Conservation (phyloP, 2,329 filamentous ascomycete species). For the Aspergillus pseudoviridinutans region DNA sequence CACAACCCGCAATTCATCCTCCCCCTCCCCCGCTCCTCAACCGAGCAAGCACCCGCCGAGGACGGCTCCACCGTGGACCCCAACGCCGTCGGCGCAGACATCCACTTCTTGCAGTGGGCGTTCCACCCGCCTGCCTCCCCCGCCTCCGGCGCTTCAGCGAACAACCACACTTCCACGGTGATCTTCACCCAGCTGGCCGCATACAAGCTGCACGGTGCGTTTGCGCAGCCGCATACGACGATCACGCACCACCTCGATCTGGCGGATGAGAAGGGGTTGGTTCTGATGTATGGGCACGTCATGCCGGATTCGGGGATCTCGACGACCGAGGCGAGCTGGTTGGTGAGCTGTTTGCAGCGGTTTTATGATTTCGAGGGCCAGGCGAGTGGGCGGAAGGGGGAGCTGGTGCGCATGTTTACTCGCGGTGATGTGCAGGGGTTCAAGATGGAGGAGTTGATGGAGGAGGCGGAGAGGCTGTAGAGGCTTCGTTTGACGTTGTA, state of each 20-base stretch:
- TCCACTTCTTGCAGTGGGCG: constrained; percentile 95
- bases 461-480: constrained; percentile 79
- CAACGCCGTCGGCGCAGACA: constrained; percentile 65
- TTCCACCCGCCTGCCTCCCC: constrained; percentile 63
- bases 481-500: constrained; percentile 23
- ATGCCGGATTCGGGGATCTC: constrained; percentile 71
- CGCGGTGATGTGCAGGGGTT: constrained; percentile 70
- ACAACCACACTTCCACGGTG: constrained; percentile 64
- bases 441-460: constrained; percentile 76
- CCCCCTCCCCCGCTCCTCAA: constrained; percentile 59
- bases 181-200: constrained; percentile 93
- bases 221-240: constrained; percentile 86
- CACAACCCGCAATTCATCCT: constrained; percentile 84
- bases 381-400: constrained; percentile 57
- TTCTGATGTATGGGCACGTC: constrained; percentile 81
- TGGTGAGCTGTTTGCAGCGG: constrained; percentile 88
- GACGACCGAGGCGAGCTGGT: constrained; percentile 78
- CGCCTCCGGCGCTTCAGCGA: constrained; percentile 35
- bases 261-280: constrained; percentile 67
- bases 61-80: constrained; percentile 26
- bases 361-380: constrained; percentile 70
- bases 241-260: constrained; percentile 88
- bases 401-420: constrained; percentile 76
- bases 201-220: constrained; percentile 87
- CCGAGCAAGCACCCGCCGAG: constrained; percentile 11